A percentile compares a stretch with the other conserved stretches of the same genome.
Evolutionary conservation across 225 moss, liverwort and hornwort genomes (phyloP).

Genomic region (Bryoerythrophyllum caledonicum): DNA sequence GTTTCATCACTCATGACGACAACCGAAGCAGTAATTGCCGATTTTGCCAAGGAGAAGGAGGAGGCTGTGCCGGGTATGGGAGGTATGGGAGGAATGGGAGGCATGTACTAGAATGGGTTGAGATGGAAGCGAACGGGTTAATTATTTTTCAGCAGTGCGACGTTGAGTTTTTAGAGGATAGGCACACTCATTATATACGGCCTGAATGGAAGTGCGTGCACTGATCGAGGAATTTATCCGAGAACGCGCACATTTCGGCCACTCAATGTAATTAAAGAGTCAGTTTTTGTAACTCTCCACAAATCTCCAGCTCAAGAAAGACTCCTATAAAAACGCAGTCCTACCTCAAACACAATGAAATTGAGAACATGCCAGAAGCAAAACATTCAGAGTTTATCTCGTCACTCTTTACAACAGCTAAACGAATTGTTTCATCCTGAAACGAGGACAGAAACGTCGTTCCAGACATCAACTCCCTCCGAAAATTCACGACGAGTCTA

Average conservation of each 20-base stretch:
- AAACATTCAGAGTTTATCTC: not conserved
- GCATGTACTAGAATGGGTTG: slow-evolving; percentile 42
- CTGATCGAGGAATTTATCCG: slow-evolving; percentile 6
- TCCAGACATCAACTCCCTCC: not conserved
- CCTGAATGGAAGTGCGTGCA: slow-evolving; percentile 20
- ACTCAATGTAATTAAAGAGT: slow-evolving; percentile 46
- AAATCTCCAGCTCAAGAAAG: not conserved
- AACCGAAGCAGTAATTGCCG: slow-evolving; percentile 57
- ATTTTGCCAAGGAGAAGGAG: slow-evolving; percentile 39
- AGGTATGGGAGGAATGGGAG: slow-evolving; percentile 35
- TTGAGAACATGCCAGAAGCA: not conserved
- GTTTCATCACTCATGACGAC: slow-evolving; percentile 62
- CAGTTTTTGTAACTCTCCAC: slow-evolving; percentile 19
- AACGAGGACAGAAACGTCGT: not conserved
- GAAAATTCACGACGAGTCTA: not conserved
- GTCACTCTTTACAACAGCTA: not conserved
- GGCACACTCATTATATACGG: slow-evolving; percentile 14
- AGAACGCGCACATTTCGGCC: slow-evolving; percentile 24
- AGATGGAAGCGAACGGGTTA: slow-evolving; percentile 3
- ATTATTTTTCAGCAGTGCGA: slow-evolving; percentile 14
- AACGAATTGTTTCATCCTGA: too few relatives aligned
- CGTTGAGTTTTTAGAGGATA: slow-evolving; percentile 20
- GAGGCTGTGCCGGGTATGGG: slow-evolving; percentile 37
- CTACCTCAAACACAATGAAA: too few relatives aligned
- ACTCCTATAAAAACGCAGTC: too few relatives aligned